Evolutionary conservation across 2,329 filamentous ascomycete species (phyloP).

Genomic region (Aspergillus quadrilineatus): DNA sequence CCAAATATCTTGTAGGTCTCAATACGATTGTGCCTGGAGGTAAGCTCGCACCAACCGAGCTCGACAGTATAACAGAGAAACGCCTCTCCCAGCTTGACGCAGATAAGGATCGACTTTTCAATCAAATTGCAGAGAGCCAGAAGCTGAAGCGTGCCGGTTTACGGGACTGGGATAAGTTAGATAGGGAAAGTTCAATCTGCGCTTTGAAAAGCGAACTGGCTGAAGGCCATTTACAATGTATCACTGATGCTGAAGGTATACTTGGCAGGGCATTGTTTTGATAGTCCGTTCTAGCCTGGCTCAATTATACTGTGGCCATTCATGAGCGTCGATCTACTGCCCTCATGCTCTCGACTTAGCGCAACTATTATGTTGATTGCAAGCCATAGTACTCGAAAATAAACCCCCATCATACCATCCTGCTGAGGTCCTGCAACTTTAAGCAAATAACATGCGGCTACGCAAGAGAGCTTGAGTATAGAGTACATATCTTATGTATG

Average conservation of each 20-base stretch:
- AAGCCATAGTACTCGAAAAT: too few species aligned
- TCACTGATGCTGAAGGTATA: constrained; percentile 46
- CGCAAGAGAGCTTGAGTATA: too few species aligned
- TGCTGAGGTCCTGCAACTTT: too few species aligned
- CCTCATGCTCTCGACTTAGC: too few species aligned
- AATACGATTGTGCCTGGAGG: constrained; percentile 44
- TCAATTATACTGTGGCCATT: too few species aligned
- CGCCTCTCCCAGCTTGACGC: constrained; percentile 46
- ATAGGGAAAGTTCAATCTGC: constrained; percentile 49
- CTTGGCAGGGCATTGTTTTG: constrained; percentile 43
- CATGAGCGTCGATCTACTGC: too few species aligned
- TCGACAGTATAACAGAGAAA: constrained; percentile 44
- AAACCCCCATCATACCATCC: too few species aligned
- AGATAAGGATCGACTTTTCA: constrained; percentile 46
- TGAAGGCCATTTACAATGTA: constrained; percentile 47
- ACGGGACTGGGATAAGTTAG: constrained; percentile 49
- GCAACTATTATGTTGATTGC: too few species aligned
- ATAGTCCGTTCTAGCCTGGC: background rate
- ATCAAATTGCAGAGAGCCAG: constrained; percentile 47
- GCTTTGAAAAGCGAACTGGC: constrained; percentile 50
- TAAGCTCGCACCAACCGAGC: constrained; percentile 36
- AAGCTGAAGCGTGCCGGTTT: constrained; percentile 41
- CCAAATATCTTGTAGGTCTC: constrained; percentile 41
- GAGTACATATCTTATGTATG: too few species aligned
- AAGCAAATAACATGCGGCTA: too few species aligned